Percentiles rank a stretch among this genome's conserved stretches.
phyloP scores from a whole-genome alignment of 2,329 filamentous ascomycete genomes.

The Colletotrichum tamarilloi region DNA sequence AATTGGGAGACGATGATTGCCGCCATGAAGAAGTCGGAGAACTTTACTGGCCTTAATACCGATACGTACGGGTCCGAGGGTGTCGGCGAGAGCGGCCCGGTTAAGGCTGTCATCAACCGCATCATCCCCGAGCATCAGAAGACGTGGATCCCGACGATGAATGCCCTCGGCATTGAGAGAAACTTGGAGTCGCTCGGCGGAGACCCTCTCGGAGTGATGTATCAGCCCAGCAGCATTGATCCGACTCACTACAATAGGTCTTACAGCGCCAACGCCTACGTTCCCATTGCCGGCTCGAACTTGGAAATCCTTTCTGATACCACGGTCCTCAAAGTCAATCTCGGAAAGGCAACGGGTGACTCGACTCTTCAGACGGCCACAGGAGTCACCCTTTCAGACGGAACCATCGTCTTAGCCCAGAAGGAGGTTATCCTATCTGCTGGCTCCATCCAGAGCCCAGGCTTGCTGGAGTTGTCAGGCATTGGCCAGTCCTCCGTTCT shows the following conservation, averaged over 20 bases:
- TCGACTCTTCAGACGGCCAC: slow-evolving; percentile 28
- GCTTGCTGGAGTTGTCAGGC: slow-evolving; percentile 67
- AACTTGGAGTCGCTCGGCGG: slow-evolving; percentile 60
- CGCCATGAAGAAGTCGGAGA: slow-evolving; percentile 44
- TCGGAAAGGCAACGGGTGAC: slow-evolving; percentile 39
- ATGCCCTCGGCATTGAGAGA: slow-evolving; percentile 52
- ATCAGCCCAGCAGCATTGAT: slow-evolving; percentile 60
- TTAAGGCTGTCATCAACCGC: slow-evolving; percentile 50
- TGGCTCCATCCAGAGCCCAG: slow-evolving; percentile 66
- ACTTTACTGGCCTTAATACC: slow-evolving; percentile 40
- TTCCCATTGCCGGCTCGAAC: slow-evolving; percentile 53
- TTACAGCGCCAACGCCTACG: slow-evolving; percentile 57
- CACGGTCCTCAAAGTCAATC: slow-evolving; percentile 51
- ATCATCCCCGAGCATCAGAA: slow-evolving; percentile 54
- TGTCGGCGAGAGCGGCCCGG: slow-evolving; percentile 39
- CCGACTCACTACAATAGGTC: slow-evolving; percentile 59
- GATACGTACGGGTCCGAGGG: slow-evolving; percentile 35
- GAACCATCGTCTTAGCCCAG: slow-evolving; percentile 40
- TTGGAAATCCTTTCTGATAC: slow-evolving; percentile 51
- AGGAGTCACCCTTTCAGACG: slow-evolving; percentile 40
- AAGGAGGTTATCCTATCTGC: slow-evolving; percentile 48
- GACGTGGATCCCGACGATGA: slow-evolving; percentile 57
- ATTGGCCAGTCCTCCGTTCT: slow-evolving; percentile 63
- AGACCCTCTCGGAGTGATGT: slow-evolving; percentile 61
- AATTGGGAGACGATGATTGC: slow-evolving; percentile 49